These are phyloP conservation scores for Eucalyptus viminalis DNA, from an alignment of 345 rosid genomes.

Conservation along the genomic window DNA sequence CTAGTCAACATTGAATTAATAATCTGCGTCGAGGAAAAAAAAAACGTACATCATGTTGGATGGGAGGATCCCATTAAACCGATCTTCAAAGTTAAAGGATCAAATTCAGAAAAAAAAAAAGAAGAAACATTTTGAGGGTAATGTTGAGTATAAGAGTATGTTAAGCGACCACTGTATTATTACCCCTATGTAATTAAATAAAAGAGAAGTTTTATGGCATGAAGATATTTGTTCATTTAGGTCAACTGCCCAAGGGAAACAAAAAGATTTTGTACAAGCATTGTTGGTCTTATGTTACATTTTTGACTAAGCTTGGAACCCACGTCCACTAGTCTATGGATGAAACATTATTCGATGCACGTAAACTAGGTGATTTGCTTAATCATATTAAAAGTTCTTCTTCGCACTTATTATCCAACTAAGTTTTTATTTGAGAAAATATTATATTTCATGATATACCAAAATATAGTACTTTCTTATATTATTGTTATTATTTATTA, in stretches of 20 bases:
- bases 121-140: fast-evolving
- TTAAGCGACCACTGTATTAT: too few species aligned
- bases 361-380: neutral
- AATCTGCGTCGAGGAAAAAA: neutral
- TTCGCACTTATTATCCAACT: neutral
- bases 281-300: neutral
- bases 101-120: too few species aligned
- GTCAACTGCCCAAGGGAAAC: neutral
- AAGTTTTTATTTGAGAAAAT: neutral
- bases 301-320: neutral
- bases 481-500: neutral
- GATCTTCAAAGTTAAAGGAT: too few species aligned
- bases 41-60: neutral
- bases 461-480: neutral
- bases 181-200: too few species aligned
- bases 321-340: neutral
- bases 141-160: neutral
- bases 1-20: neutral
- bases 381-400: neutral
- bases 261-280: neutral
- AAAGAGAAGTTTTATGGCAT: neutral
- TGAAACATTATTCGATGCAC: neutral
- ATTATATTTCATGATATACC: neutral
- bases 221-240: neutral
- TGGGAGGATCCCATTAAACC: too few species aligned